Evolutionary conservation across 805 yeast species (phyloP), one percentile per base, ranked within the genome.

Genomic region (Saccharomycopsis malanga): DNA sequence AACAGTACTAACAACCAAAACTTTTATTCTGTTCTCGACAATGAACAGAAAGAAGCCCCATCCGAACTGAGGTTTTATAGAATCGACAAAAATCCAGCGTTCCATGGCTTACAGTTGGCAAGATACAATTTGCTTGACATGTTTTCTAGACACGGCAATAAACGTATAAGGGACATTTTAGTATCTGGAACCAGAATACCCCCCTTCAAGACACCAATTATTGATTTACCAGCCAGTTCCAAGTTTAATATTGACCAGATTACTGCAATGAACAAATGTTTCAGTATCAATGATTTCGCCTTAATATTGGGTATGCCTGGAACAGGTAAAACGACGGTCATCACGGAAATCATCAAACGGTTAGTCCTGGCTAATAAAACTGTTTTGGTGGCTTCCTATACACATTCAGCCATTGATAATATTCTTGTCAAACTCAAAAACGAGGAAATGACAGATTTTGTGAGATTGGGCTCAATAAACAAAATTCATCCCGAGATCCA

Each of bases 261-360:
- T 3, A 55, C 47, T 2, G 98, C 97, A 0, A 70, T 93, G 34
- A 73, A 77, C 14, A 75, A 71, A 50, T 86, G 81, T 0, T 59
- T 87, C 41, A 62, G 71, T 14, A 73, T 93, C 0, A 61, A 79
- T 45, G 95, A 89, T 59, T 93, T 86, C 59, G 71, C 89, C 3
- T 68, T 93, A 56, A 75, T 93, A 17, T 66, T 91, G 50, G 98
- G 98, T 0, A 93, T 93, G 98, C 98, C 98, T 0, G 98, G 98
- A 3, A 93, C 98, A 0, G 98, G 96, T 7, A 87, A 87, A 58
- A 87, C 96, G 1, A 87, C 98, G 0, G 84, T 89, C 0, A 88
- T 93, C 45, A 83, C 94, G 0, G 79, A 81, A 39, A 57, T 93
- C 15, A 81, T 89, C 37, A 71, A 74, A 48, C 67, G 74, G 35